Conservation (phyloP, 148 eudicot species). For the Pouteria glomerata region DNA sequence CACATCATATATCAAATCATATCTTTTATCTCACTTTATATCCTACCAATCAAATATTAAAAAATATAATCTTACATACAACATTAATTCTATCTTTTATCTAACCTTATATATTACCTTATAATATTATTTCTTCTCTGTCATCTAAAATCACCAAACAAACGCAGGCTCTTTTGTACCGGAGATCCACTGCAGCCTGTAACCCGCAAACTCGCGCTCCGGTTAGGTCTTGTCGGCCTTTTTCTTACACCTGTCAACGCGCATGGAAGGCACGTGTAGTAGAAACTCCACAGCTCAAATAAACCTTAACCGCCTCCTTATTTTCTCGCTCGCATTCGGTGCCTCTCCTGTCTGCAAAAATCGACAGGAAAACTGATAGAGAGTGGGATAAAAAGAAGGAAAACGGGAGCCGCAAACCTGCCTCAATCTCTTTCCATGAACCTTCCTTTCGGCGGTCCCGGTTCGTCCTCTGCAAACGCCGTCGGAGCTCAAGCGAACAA, state of each 20-base stretch:
- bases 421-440: constrained; percentile 44
- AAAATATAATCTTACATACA: no score
- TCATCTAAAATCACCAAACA: no score
- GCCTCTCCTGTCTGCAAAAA: neutral
- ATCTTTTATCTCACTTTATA: no score
- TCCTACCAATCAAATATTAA: no score
- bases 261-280: neutral
- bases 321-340: neutral
- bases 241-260: neutral
- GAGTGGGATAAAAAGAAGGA: neutral
- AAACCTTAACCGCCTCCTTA: neutral
- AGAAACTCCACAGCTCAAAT: neutral
- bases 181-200: no score
- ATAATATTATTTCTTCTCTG: no score
- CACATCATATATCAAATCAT: no score
- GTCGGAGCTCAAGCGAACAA: constrained; percentile 26
- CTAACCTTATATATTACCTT: no score
- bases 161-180: no score
- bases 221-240: no score
- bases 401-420: constrained; percentile 23
- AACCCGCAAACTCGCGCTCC: no score
- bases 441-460: constrained; percentile 31
- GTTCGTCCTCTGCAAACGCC: constrained; percentile 13
- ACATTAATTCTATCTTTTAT: no score
- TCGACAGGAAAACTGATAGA: neutral